phyloP scores from a whole-genome alignment of 352 stramenopile genomes.

The Globisporangium abappressorium region DNA sequence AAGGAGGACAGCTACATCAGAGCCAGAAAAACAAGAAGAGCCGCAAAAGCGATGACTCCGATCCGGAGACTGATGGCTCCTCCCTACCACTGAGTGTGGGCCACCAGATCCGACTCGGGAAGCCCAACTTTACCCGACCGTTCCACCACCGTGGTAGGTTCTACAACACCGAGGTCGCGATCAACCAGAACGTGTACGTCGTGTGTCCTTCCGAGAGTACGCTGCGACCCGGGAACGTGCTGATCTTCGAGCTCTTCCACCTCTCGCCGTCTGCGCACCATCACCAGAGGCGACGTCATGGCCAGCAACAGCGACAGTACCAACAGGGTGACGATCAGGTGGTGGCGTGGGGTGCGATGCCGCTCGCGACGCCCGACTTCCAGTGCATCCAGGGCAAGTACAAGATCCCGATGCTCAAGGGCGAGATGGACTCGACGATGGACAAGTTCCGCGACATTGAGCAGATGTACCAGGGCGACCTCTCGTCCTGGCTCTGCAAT shows the following conservation, averaged over 20 bases:
- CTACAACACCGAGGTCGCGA: conserved; percentile 73
- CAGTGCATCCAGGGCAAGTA: conserved; percentile 71
- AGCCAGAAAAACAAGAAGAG: conserved; percentile 3
- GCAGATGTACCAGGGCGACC: conserved; percentile 54
- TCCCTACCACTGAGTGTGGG: neutral
- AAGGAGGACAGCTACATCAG: conserved; percentile 9
- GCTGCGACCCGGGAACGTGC: conserved; percentile 52
- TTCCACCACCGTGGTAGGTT: conserved; percentile 80
- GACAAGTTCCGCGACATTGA: conserved; percentile 75
- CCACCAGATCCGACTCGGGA: conserved; percentile 9
- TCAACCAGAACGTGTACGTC: conserved; percentile 81
- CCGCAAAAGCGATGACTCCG: neutral
- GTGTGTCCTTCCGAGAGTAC: conserved; percentile 66
- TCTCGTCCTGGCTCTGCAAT: conserved; percentile 88
- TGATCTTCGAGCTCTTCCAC: conserved; percentile 56
- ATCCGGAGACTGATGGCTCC: neutral
- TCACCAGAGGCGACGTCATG: conserved; percentile 4
- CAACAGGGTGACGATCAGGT: conserved; percentile 44
- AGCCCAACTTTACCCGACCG: conserved; percentile 63
- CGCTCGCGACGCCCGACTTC: conserved; percentile 64
- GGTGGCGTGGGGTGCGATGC: conserved; percentile 83
- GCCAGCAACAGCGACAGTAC: neutral
- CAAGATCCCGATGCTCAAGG: conserved; percentile 78
- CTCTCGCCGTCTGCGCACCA: conserved; percentile 16
- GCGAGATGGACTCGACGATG: conserved; percentile 82